Evolutionary conservation across 495 filamentous ascomycete species (phyloP), one percentile per base, ranked within the genome.

Genomic region (Hyphodiscus hymeniophilus): DNA sequence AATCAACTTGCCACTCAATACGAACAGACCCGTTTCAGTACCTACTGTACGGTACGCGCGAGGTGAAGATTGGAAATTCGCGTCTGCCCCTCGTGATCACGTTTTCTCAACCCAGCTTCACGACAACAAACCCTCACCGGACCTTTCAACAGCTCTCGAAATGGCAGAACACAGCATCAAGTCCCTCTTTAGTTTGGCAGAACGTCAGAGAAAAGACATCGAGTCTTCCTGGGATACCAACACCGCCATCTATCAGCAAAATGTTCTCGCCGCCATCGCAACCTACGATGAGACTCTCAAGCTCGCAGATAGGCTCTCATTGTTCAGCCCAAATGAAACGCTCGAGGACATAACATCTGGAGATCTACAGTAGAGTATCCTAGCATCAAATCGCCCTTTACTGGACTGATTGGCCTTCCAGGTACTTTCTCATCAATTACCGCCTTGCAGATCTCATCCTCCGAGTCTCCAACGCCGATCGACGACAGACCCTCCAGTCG

Each of bases 271-370:
- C 28, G 76, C 85, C 13, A 77, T 94, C 42, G 57, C 72, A 45
- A 71, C 77, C 43, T 86, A 95, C 65, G 72, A 87, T 52, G 73
- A 85, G 61, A 89, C 84, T 63, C 72, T 82, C 30, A 64, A 72
- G 54, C 74, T 89, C 31, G 77, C 86, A 51, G 67, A 77, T 49
- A 70, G 77, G 35, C 66, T 91, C 42, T 83, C 86, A 0, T 63
- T 97, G 11, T 97, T 96, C 73, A 92, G 87, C 58, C 74, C 82
- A 7, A 97, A 98, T 63, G 92, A 98, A 61, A 74, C 77, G 2
- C 64, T 95, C 26, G 94, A 97, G 46, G 92, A 98, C 70, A 68
- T 97, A 23, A 72, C 85, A 10, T 91, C 89, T 10, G 74, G 72
- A n/a, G 81, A 92, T 64, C 63, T 98, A 35, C 85, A 83, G 75